Evolutionary conservation across 441 rosid genomes (phyloP), one percentile per base, ranked within the genome.

Genomic region (Gossypium lobatum): DNA sequence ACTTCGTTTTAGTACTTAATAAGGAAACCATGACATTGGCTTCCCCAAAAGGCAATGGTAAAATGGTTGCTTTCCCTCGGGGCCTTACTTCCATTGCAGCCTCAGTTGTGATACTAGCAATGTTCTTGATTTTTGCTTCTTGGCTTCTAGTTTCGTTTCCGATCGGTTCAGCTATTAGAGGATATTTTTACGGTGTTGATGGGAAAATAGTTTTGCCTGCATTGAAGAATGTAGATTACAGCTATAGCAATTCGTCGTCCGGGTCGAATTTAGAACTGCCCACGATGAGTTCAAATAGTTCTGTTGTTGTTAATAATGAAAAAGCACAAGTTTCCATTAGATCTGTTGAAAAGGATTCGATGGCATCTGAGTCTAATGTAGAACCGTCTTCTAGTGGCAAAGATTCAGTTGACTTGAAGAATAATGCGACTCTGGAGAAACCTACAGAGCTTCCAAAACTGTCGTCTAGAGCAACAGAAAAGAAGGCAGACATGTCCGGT

Each of bases 101-200:
- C 71, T 76, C 85, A 14, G 79, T 83, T 6, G 85, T 84, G 16
- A 88, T 96, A 52, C 78, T 93, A 66, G 90, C 95, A 17, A 42
- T 83, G 42, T 88, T 95, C 81, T 84, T 95, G 79, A 55, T 91
- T 55, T 76, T 88, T 34, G 97, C 88, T 61, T 89, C 97, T 34
- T 80, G 81, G 88, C 77, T 92, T 78, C 80, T 89, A 45, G 81
- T 91, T 54, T 88, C 93, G 0, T 72, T 80, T 71, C 99, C 96
- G 0, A 75, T 87, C 16, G 76, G 88, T 77, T 81, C 92, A 13
- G 81, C 88, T 1, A 79, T 91, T 31, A 82, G 77, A 48, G 86
- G 86, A 4, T 83, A 89, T 46, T 88, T 92, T 73, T 89, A 86
- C 20, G 85, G 90, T n/a, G 63, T 86, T 64, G 90, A 85, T 71